A percentile compares a stretch with the other conserved stretches of the same genome.
These are phyloP conservation scores for Beauveria bassiana DNA, from an alignment of 2,329 filamentous ascomycete species.

Conservation along the genomic window DNA sequence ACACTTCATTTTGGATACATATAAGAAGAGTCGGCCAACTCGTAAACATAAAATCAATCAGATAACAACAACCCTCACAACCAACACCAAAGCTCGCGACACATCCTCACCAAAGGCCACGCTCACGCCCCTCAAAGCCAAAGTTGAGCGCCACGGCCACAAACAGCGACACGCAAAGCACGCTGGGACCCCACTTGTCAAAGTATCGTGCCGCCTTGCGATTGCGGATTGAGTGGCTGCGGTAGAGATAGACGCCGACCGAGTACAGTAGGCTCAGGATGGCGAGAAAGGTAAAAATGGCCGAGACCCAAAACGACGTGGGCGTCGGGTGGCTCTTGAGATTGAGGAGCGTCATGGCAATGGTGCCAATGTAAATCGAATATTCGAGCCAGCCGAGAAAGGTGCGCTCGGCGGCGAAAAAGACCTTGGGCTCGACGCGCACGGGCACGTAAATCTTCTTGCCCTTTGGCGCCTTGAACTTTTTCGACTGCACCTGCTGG, in stretches of 20 bases:
- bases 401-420: slow-evolving; percentile 91
- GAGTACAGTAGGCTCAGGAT: slow-evolving; percentile 74
- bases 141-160: slow-evolving; percentile 73
- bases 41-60: not conserved
- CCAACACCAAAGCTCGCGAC: not conserved
- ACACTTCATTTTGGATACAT: not conserved
- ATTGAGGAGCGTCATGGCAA: slow-evolving; percentile 77
- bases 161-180: slow-evolving; percentile 67
- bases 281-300: slow-evolving; percentile 76
- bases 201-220: slow-evolving; percentile 85
- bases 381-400: slow-evolving; percentile 98
- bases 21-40: not conserved
- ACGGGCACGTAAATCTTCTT: slow-evolving; percentile 95
- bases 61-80: not conserved
- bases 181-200: slow-evolving; percentile 76
- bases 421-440: slow-evolving; percentile 94
- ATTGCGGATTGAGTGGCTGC: slow-evolving; percentile 76
- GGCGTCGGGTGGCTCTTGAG: slow-evolving; percentile 55
- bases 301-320: slow-evolving; percentile 60
- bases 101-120: slow-evolving; percentile 40
- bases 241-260: slow-evolving; percentile 77
- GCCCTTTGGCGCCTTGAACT: slow-evolving; percentile 67
- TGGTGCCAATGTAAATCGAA: slow-evolving; percentile 85
- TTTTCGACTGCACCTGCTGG: slow-evolving; percentile 47
- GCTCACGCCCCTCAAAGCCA: slow-evolving; percentile 62